Evolutionary conservation across 257 asterid species (phyloP).

Genomic region (Paraleonurus japonicus): DNA sequence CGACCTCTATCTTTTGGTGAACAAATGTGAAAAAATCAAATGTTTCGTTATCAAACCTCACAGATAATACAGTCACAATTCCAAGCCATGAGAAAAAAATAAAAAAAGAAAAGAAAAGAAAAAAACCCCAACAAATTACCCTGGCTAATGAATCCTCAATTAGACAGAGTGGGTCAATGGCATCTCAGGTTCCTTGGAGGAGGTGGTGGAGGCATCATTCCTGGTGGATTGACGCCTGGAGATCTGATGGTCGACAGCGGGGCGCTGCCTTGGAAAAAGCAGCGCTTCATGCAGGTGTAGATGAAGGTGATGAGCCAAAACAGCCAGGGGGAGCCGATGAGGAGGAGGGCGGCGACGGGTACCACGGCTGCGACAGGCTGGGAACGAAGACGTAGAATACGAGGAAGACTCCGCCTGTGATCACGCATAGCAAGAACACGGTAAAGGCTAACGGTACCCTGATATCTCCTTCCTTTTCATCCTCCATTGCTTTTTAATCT

Average conservation of each 20-base stretch:
- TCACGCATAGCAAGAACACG: slow-evolving; percentile 54
- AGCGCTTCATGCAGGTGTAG: slow-evolving; percentile 53
- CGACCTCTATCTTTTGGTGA: neutral
- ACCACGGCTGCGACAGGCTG: slow-evolving; percentile 54
- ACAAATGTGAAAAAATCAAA: neutral
- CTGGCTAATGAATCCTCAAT: slow-evolving; percentile 13
- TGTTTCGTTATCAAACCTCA: slow-evolving; percentile 7
- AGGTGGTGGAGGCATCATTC: slow-evolving; percentile 22
- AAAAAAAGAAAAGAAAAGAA: neutral
- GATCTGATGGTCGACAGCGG: slow-evolving; percentile 30
- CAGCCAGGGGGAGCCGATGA: slow-evolving; percentile 71
- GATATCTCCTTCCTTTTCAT: slow-evolving; percentile 53
- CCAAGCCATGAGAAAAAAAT: slow-evolving; percentile 15
- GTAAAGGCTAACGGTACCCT: slow-evolving; percentile 56
- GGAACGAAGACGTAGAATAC: slow-evolving; percentile 50
- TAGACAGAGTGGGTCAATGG: slow-evolving; percentile 43
- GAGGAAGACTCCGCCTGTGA: slow-evolving; percentile 63
- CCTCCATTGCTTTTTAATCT: slow-evolving; percentile 38
- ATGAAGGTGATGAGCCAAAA: slow-evolving; percentile 63
- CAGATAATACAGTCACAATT: slow-evolving; percentile 19
- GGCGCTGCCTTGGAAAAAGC: slow-evolving; percentile 7
- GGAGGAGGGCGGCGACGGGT: slow-evolving; percentile 55
- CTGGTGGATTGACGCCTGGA: slow-evolving; percentile 34
- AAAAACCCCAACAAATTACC: slow-evolving; percentile 6
- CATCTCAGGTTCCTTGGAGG: slow-evolving; percentile 49